A percentile compares a stretch with the other conserved stretches of the same genome.
These are phyloP conservation scores for Metschnikowia chrysomelidarum DNA, from an alignment of 805 yeast genomes.

Conservation along the genomic window DNA sequence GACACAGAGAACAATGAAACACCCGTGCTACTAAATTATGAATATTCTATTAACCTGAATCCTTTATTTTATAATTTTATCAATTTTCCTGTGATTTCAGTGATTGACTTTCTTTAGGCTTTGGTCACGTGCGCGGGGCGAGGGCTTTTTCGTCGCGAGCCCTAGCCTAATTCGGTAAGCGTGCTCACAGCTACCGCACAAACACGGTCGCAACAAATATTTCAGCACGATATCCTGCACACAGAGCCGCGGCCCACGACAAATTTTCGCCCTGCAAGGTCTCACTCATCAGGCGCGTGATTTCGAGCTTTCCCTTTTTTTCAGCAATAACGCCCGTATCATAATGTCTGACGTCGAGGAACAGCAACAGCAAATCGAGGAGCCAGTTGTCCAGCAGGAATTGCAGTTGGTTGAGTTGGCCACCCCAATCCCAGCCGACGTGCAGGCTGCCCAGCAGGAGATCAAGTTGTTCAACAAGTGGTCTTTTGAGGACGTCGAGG, in stretches of 20 bases:
- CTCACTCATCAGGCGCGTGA: neutral
- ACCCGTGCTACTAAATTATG: too few relatives aligned
- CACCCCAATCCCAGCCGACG: conserved; percentile 94
- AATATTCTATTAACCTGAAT: too few relatives aligned
- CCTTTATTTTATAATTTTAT: too few relatives aligned
- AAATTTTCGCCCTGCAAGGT: conserved; percentile 8
- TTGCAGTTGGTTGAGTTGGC: conserved; percentile 82
- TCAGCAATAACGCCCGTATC: conserved; percentile 11
- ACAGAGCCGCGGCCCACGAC: conserved; percentile 8
- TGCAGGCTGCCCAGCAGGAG: conserved; percentile 93
- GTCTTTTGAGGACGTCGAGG: conserved; percentile 97
- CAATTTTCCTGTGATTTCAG: too few relatives aligned
- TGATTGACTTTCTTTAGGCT: too few relatives aligned
- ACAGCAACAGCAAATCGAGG: conserved; percentile 43
- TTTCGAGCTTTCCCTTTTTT: conserved; percentile 10
- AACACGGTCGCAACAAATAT: conserved; percentile 9
- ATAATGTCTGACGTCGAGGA: conserved; percentile 87
- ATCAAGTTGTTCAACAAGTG: conserved; percentile 99
- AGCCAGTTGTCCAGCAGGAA: conserved; percentile 84
- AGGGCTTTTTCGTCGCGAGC: conserved; percentile 17
- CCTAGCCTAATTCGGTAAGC: conserved; percentile 20
- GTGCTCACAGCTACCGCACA: conserved; percentile 19
- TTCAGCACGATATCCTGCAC: conserved; percentile 20
- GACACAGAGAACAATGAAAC: too few relatives aligned
- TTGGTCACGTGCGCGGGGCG: conserved; percentile 18